Evolutionary conservation across 2,329 filamentous ascomycete genomes (phyloP).

Genomic region (Penicillium sp.): DNA sequence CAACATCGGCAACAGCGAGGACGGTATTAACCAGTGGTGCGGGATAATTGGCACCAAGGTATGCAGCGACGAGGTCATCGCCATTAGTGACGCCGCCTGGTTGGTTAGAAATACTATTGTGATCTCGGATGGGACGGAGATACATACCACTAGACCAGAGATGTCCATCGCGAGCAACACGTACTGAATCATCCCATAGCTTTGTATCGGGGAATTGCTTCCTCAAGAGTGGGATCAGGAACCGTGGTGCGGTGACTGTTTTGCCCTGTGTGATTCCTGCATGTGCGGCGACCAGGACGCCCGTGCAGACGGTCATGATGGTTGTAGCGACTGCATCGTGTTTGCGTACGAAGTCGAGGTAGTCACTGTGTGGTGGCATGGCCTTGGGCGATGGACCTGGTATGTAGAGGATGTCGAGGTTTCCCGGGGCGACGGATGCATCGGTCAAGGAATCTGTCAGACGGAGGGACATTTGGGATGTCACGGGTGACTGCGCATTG

Average conservation of each 20-base stretch:
- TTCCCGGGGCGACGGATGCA: slow-evolving; percentile 30
- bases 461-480: slow-evolving; percentile 27
- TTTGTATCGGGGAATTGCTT: slow-evolving; percentile 22
- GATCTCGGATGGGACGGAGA: neutral
- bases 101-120: neutral
- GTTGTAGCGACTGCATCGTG: slow-evolving; percentile 29
- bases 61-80: slow-evolving; percentile 22
- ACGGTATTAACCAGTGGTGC: slow-evolving; percentile 30
- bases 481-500: slow-evolving; percentile 14
- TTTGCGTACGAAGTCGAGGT: slow-evolving; percentile 28
- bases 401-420: slow-evolving; percentile 35
- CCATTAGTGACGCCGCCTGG: slow-evolving; percentile 28
- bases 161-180: slow-evolving; percentile 22
- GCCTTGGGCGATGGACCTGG: slow-evolving; percentile 35
- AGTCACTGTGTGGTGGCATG: slow-evolving; percentile 25
- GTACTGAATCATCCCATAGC: slow-evolving; percentile 18
- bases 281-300: slow-evolving; percentile 19
- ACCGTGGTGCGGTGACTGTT: slow-evolving; percentile 21
- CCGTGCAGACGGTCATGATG: slow-evolving; percentile 27
- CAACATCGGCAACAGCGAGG: slow-evolving; percentile 33
- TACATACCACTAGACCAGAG: slow-evolving; percentile 25
- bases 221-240: slow-evolving; percentile 20
- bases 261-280: slow-evolving; percentile 22
- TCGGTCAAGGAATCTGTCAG: slow-evolving; percentile 28
- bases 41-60: slow-evolving; percentile 20